phyloP scores from a whole-genome alignment of 306 rosid genomes.

The Acmispon strigosus region DNA sequence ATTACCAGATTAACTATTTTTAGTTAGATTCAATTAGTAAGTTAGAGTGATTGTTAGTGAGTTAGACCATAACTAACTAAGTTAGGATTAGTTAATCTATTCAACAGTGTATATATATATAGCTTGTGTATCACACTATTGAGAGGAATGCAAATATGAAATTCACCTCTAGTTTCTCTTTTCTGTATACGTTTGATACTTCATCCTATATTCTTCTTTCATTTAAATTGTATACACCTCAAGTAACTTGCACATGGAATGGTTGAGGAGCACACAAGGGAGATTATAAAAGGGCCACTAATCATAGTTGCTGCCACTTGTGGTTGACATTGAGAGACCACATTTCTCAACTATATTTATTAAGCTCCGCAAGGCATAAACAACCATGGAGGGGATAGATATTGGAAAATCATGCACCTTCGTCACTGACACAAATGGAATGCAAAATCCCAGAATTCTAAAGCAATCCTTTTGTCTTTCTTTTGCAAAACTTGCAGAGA shows the following conservation, averaged over 20 bases:
- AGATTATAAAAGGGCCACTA: not conserved
- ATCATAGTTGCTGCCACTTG: not conserved
- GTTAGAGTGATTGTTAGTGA: too few species aligned
- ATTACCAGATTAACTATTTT: too few species aligned
- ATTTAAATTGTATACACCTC: too few species aligned
- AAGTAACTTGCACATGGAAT: not conserved
- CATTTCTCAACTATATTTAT: not conserved
- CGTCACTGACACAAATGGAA: not conserved
- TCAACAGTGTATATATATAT: too few species aligned
- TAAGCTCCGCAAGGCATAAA: not conserved
- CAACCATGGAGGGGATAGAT: slow-evolving; percentile 17
- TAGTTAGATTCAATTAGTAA: too few species aligned
- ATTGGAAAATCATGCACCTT: not conserved
- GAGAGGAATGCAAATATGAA: too few species aligned
- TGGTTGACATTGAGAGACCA: not conserved
- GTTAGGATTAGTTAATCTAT: too few species aligned
- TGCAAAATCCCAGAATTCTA: slow-evolving; percentile 6
- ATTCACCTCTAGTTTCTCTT: too few species aligned
- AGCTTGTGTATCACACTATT: too few species aligned
- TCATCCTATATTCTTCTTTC: too few species aligned
- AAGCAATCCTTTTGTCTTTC: not conserved
- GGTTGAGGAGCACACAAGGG: not conserved
- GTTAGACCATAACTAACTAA: too few species aligned
- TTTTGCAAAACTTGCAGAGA: slow-evolving; percentile 6
- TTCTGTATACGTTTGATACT: too few species aligned